A percentile compares a stretch with the other conserved stretches of the same genome.
phyloP scores from a whole-genome alignment of 202 grass and related monocot genomes.

The Setaria italica region DNA sequence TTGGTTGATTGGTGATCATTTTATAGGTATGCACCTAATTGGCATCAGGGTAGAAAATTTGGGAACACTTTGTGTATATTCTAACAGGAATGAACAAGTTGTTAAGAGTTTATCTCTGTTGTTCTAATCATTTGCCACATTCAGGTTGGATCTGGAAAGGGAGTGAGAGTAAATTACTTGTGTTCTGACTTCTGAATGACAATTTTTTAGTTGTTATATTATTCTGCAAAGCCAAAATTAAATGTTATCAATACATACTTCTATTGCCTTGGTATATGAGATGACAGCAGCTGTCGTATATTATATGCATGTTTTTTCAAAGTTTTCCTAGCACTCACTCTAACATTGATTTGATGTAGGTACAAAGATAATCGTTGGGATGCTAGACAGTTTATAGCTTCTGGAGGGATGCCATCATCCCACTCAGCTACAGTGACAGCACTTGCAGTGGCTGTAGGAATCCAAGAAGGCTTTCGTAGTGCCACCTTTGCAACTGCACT shows the following conservation, averaged over 20 bases:
- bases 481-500: constrained; percentile 71
- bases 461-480: constrained; percentile 79
- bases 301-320: neutral
- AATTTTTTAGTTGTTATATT: neutral
- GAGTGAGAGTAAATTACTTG: neutral
- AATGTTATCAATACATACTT: neutral
- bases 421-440: constrained; percentile 94
- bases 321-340: constrained; percentile 5
- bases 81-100: neutral
- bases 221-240: neutral
- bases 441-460: constrained; percentile 78
- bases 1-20: neutral
- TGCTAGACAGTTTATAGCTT: constrained; percentile 80
- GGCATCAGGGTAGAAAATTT: neutral
- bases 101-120: constrained; percentile 13
- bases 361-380: constrained; percentile 89
- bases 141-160: constrained; percentile 3
- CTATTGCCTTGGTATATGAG: neutral
- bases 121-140: neutral
- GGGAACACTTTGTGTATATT: neutral
- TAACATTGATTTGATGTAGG: constrained; percentile 52
- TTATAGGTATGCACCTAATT: neutral
- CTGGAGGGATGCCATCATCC: constrained; percentile 96
- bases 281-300: neutral
- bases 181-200: neutral